Percentiles rank a stretch among this genome's conserved stretches.
Conservation (phyloP, 768 basidiomycete genomes). For the Rhodocollybia butyracea region DNA sequence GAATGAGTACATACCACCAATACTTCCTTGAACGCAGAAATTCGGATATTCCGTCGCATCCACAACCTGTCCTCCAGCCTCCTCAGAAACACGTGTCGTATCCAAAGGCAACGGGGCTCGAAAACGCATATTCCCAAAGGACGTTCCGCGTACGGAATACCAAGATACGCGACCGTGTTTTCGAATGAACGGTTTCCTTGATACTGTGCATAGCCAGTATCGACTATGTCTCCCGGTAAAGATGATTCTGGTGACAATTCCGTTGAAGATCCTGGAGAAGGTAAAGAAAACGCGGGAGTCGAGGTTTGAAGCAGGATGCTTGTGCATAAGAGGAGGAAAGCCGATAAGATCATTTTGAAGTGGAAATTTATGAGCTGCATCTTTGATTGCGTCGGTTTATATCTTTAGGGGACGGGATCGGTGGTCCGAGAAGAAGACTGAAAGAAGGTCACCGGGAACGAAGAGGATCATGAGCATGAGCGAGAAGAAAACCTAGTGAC, state of each 20-base stretch:
- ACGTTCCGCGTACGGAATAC: constrained; percentile 58
- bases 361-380: not conserved
- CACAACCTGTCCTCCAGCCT: constrained; percentile 36
- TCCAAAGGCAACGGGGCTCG: constrained; percentile 52
- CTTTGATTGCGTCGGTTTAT: not conserved
- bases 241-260: too few relatives aligned
- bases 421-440: not conserved
- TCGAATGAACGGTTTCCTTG: constrained; percentile 49
- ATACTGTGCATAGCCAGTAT: constrained; percentile 59
- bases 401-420: too few relatives aligned
- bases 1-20: constrained; percentile 31
- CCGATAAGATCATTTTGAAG: not conserved
- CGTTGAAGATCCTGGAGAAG: too few relatives aligned
- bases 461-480: too few relatives aligned
- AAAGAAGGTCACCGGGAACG: too few relatives aligned
- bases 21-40: constrained; percentile 60
- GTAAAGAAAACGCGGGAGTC: not conserved
- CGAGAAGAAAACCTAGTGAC: too few relatives aligned
- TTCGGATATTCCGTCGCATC: constrained; percentile 52
- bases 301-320: not conserved
- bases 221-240: constrained; percentile 32
- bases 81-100: constrained; percentile 36
- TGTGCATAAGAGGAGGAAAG: not conserved
- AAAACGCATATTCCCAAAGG: constrained; percentile 51
- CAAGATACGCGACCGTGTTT: constrained; percentile 55